Base-by-base conservation (phyloP, 495 filamentous ascomycete species). In the Xylaria flabelliformis region DNA sequence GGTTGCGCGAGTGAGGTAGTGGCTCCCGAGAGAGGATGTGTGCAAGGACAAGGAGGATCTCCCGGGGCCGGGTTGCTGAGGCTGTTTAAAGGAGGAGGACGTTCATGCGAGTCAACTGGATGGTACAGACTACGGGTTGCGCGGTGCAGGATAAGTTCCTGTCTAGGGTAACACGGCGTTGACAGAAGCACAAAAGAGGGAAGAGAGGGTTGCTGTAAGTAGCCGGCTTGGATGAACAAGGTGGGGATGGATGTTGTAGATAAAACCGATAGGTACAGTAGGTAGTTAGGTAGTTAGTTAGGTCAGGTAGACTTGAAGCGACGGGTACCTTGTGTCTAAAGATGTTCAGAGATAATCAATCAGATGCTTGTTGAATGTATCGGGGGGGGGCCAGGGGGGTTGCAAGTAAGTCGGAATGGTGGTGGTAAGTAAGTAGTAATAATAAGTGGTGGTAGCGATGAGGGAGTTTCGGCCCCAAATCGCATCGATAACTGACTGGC, bases 51-150 rank as follows among this genome's bases (percentile, higher is more conserved):
- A 48, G 55, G 42, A 50, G 67, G 53, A 50, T 32, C 21, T 32
- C 55, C 55, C 55, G 26, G 29, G 67, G 12, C 67, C 42, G 56
- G 55, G 67, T 26, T 62, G 56, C 55, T 71, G 69, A 55, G 69
- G 59, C 42, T 64, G 59, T 64, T 55, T 64, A 55, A 56, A 71
- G 59, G 56, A 71, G 59, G 56, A 50, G 56, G 56, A 56, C 42
- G 58, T 70, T 70, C 58, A 70, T 70, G 68, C 68, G 59, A 61
- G 69, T 64, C 50, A 44, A 67, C 34, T 42, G 50, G 32, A 51
- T 13, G 65, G 46, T 44, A 42, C 48, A 26, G 26, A 26, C 32
- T 29, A 13, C 56, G 65, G 65, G 56, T 36, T 55, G 50, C 36
- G 65, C 36, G n/a, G 48, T 55, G 50, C 44, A 67, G 34, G 48